A percentile compares a stretch with the other conserved stretches of the same genome.
These are phyloP conservation scores for Akanthomyces uredinophilus DNA, from an alignment of 2,329 filamentous ascomycete species.

Conservation along the genomic window DNA sequence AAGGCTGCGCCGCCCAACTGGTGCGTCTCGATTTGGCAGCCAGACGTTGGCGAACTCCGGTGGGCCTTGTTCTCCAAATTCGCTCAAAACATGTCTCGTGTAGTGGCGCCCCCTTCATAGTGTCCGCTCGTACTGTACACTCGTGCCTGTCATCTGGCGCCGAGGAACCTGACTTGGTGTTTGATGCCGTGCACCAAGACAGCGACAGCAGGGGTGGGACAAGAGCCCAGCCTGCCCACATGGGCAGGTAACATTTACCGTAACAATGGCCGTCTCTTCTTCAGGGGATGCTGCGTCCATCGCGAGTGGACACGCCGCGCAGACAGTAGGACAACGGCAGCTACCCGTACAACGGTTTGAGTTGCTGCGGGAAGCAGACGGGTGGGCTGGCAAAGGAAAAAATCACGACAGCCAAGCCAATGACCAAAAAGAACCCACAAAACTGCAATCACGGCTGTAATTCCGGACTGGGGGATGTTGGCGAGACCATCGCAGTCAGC, in stretches of 20 bases:
- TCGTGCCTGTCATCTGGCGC: neutral
- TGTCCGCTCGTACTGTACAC: slow-evolving; percentile 12
- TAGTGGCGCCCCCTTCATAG: slow-evolving; percentile 7
- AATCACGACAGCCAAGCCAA: neutral
- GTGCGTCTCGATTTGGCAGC: slow-evolving; percentile 5
- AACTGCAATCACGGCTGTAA: neutral
- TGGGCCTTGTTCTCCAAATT: slow-evolving; percentile 10
- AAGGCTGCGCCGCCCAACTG: neutral
- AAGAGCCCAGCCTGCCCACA: neutral
- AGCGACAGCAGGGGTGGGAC: neutral
- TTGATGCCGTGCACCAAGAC: neutral
- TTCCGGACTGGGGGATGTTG: neutral
- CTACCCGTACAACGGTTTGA: neutral
- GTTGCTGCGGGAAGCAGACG: neutral
- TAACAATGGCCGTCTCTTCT: neutral
- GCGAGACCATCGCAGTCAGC: neutral
- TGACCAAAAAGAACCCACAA: neutral
- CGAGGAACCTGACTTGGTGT: neutral
- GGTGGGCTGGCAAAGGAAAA: neutral
- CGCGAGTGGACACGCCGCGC: neutral
- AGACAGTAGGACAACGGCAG: neutral
- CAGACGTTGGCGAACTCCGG: slow-evolving; percentile 10
- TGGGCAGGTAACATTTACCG: neutral
- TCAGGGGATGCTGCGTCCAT: neutral
- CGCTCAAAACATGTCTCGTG: neutral